Base-by-base conservation (phyloP, 139 green algal species). In the Chlamydomonas applanata region DNA sequence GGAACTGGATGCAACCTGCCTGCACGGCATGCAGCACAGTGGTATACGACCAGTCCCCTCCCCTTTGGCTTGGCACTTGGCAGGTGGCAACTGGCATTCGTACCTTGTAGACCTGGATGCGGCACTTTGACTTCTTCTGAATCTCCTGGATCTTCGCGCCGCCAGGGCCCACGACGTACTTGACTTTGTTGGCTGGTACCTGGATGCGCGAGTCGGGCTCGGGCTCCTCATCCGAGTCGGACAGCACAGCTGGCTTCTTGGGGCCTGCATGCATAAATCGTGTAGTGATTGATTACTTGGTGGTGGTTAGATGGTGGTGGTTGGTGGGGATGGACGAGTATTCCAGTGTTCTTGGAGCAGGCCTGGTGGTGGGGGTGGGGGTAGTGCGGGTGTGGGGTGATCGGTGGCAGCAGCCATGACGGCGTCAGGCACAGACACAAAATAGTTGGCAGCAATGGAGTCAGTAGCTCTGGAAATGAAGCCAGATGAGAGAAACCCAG, bases 111-210 rank as follows among this genome's bases (percentile, higher is more conserved):
- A 82, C 82, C 79, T 95, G 92, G 24, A 97, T 71, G 14, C 87
- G 71, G 53, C 81, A 91, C 82, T 97, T 97, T 69, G 76, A 84
- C 79, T 91, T 93, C 22, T 79, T 76, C 77, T 97, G 87, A 60
- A 97, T 97, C 40, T 84, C 77, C 61, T 92, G 89, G 80, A 97
- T 97, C 52, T 87, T 93, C 62, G 88, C 82, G 0, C 93, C 93
- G 2, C 88, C 89, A 0, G 92, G 63, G 0, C 93, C 93, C 16
- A 97, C 82, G 67, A 97, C 73, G 56, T 93, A 85, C 85, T 97
- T 97, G n/a, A 77, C 79, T 72, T 85, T 85, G 53, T 77, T 78
- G 52, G 71, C 19, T 3, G 80, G 80, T 61, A 85, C 82, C 68
- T 73, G n/a, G 14, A 73, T 62, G 27, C 45, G 45, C 11, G 63